Conservation (phyloP, 2,329 filamentous ascomycete species). For the Nemania sp. region DNA sequence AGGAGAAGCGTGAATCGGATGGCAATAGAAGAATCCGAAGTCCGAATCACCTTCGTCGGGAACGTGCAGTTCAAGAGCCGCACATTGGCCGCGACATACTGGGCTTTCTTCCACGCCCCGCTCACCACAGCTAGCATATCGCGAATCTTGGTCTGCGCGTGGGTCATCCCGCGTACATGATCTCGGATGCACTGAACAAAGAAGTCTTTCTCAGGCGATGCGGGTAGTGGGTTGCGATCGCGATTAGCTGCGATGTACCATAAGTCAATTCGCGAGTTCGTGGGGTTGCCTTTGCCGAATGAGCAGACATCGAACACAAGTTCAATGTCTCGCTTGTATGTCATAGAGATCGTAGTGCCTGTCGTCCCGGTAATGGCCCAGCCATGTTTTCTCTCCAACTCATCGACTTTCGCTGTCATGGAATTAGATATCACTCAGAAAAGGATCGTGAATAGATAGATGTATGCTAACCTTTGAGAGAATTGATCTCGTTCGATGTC, state of each 20-base stretch:
- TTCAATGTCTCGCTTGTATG: conserved; percentile 77
- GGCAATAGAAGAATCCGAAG: conserved; percentile 73
- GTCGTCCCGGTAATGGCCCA: conserved; percentile 78
- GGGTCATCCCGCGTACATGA: conserved; percentile 71
- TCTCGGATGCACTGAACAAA: conserved; percentile 79
- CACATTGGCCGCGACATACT: conserved; percentile 69
- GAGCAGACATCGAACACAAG: conserved; percentile 76
- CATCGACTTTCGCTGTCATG: conserved; percentile 70
- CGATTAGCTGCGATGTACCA: conserved; percentile 74
- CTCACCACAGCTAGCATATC: conserved; percentile 71
- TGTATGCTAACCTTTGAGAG: conserved; percentile 74
- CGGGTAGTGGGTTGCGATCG: conserved; percentile 64
- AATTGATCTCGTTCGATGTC: conserved; percentile 82
- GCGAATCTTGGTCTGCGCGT: conserved; percentile 64
- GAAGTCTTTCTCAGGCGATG: conserved; percentile 77
- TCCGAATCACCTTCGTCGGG: conserved; percentile 72
- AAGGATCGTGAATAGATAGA: neutral
- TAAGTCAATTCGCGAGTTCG: conserved; percentile 72
- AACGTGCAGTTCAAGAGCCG: conserved; percentile 71
- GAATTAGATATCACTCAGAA: conserved; percentile 52
- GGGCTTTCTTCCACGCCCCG: conserved; percentile 74
- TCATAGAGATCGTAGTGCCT: conserved; percentile 75
- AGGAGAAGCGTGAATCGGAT: conserved; percentile 74
- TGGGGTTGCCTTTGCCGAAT: conserved; percentile 58
- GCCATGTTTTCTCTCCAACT: conserved; percentile 73